Conservation (phyloP, 352 stramenopile genomes). For the Pythium brassicae region DNA sequence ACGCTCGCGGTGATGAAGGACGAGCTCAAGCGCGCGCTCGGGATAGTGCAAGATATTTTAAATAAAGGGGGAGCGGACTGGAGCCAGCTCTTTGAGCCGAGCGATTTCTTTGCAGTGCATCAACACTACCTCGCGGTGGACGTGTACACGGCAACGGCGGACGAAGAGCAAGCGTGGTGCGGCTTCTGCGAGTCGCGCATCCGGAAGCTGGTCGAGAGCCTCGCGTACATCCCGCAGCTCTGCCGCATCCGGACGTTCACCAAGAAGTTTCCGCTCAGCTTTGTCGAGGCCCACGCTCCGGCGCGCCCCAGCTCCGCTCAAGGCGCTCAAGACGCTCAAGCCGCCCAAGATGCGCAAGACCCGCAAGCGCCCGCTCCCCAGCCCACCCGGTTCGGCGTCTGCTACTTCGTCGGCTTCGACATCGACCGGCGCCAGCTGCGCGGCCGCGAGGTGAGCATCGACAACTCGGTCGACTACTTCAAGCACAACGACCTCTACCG, state of each 20-base stretch:
- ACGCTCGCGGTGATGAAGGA: constrained; percentile 94
- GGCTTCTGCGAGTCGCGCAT: constrained; percentile 93
- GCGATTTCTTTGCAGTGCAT: constrained; percentile 86
- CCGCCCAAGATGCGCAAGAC: background rate
- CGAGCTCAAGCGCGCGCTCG: constrained; percentile 84
- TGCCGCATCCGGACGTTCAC: constrained; percentile 80
- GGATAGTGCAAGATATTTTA: constrained; percentile 81
- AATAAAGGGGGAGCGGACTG: constrained; percentile 79
- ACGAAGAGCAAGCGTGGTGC: constrained; percentile 92
- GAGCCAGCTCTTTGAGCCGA: constrained; percentile 74
- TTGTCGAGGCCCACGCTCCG: constrained; percentile 24
- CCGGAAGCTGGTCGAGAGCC: constrained; percentile 85
- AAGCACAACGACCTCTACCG: constrained; percentile 87
- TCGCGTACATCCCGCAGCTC: constrained; percentile 78
- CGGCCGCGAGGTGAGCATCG: constrained; percentile 78
- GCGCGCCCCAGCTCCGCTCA: constrained; percentile 11
- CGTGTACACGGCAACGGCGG: constrained; percentile 84
- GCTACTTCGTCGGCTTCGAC: constrained; percentile 86
- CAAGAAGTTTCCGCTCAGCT: constrained; percentile 80
- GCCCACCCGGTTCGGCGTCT: constrained; percentile 63
- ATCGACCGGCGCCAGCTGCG: constrained; percentile 75
- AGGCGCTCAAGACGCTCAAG: constrained; percentile 9
- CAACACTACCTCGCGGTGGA: constrained; percentile 91
- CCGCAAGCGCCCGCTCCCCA: constrained; percentile 7
- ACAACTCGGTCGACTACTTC: constrained; percentile 85